Percentiles rank a stretch among this genome's conserved stretches.
These are phyloP conservation scores for Eucalyptus paniculata DNA, from an alignment of 345 rosid genomes.

Conservation along the genomic window DNA sequence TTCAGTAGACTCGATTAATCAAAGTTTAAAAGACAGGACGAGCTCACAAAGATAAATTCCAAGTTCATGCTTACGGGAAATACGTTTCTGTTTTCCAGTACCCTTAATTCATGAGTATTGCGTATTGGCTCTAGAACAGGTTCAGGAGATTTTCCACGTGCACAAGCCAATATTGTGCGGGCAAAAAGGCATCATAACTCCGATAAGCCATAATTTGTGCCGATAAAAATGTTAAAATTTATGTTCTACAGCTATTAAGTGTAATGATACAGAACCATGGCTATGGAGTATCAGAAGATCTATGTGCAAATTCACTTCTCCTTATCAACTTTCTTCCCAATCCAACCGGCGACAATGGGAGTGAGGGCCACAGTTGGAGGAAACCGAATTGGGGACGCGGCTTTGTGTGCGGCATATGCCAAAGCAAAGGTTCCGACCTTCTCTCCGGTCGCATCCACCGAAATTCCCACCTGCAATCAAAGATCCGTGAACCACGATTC, in stretches of 20 bases:
- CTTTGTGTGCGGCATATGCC: constrained; percentile 94
- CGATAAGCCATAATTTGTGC: background rate
- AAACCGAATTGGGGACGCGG: constrained; percentile 91
- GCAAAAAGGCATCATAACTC: background rate
- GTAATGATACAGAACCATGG: background rate
- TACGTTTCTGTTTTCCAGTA: background rate
- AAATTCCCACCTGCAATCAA: constrained; percentile 52
- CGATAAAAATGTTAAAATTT: background rate
- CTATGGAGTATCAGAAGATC: background rate
- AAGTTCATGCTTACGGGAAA: background rate
- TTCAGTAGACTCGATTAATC: background rate
- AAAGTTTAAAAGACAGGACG: background rate
- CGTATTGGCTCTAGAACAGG: background rate
- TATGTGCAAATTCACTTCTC: constrained; percentile 8
- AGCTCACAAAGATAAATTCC: background rate
- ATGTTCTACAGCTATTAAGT: background rate
- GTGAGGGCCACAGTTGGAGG: constrained; percentile 88
- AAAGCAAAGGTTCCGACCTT: constrained; percentile 81
- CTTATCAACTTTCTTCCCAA: constrained; percentile 52
- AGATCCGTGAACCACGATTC: background rate
- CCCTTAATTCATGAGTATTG: background rate
- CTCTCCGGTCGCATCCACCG: constrained; percentile 58
- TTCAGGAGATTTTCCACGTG: background rate
- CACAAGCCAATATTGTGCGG: background rate
- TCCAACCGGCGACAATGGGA: constrained; percentile 85